phyloP scores from a whole-genome alignment of 306 rosid species.

The Dryas alaskensis region DNA sequence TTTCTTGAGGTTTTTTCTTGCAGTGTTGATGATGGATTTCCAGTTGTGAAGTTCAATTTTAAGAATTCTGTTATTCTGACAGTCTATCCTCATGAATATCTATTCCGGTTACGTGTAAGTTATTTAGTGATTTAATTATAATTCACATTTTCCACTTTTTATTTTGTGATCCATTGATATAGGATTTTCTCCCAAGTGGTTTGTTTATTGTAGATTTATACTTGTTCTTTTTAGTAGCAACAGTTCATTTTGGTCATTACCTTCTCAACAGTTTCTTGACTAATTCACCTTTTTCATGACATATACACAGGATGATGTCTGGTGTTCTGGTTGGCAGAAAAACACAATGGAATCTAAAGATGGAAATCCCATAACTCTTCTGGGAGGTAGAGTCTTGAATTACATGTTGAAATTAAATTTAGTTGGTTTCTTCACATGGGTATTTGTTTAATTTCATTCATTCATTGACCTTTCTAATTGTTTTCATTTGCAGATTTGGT shows the following conservation, averaged over 20 bases:
- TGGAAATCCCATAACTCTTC: constrained; percentile 50
- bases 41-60: constrained; percentile 55
- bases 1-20: constrained; percentile 16
- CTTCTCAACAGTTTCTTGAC: not conserved
- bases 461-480: constrained; percentile 14
- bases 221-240: not conserved
- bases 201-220: not conserved
- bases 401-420: constrained; percentile 11
- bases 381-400: constrained; percentile 56
- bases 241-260: not conserved
- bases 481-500: constrained; percentile 64
- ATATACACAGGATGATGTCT: constrained; percentile 35
- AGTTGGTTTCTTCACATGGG: not conserved
- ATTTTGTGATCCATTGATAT: not conserved
- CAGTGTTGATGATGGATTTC: constrained; percentile 77
- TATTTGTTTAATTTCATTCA: not conserved
- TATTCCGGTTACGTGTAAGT: constrained; percentile 51
- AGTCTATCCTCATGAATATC: constrained; percentile 68
- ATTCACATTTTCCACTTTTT: not conserved
- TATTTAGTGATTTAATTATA: constrained; percentile 1
- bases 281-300: constrained; percentile 13
- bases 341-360: constrained; percentile 38
- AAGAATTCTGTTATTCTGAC: constrained; percentile 47
- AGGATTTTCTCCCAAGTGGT: not conserved
- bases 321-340: constrained; percentile 69